A percentile compares a stretch with the other conserved stretches of the same genome.
phyloP scores from a whole-genome alignment of 192 early-diverging fungal species.

The Backusella macrospora region DNA sequence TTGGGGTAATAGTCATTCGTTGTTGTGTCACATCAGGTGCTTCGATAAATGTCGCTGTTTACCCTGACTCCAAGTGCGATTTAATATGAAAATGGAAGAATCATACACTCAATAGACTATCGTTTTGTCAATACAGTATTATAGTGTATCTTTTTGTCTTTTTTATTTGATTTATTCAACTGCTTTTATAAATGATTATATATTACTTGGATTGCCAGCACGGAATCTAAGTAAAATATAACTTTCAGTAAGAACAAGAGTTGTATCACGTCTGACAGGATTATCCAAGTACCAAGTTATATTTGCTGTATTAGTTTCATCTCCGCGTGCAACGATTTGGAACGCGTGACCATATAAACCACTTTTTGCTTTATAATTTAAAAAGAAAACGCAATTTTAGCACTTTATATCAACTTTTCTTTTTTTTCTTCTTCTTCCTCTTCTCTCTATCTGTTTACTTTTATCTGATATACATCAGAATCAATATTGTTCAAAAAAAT shows the following conservation, averaged over 20 bases:
- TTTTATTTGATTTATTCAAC: too few relatives aligned
- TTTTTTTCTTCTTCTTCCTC: neutral
- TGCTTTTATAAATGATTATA: neutral
- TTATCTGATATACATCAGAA: slow-evolving; percentile 54
- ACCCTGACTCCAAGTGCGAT: slow-evolving; percentile 74
- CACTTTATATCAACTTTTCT: neutral
- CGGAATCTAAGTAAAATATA: slow-evolving; percentile 74
- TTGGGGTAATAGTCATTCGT: slow-evolving; percentile 54
- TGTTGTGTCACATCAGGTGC: slow-evolving; percentile 66
- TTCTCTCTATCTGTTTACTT: neutral
- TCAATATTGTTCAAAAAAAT: slow-evolving; percentile 78
- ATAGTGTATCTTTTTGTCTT: neutral
- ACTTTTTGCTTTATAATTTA: neutral
- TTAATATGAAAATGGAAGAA: slow-evolving; percentile 73
- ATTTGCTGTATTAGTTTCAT: slow-evolving; percentile 34
- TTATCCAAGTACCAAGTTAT: slow-evolving; percentile 50
- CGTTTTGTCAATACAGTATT: too few relatives aligned
- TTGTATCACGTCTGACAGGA: slow-evolving; percentile 77
- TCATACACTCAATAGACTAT: neutral
- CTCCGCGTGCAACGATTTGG: slow-evolving; percentile 72
- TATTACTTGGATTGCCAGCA: slow-evolving; percentile 68
- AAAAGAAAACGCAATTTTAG: too few relatives aligned
- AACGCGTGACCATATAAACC: slow-evolving; percentile 87
- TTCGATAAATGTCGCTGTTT: slow-evolving; percentile 72
- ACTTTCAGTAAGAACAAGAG: slow-evolving; percentile 66